Evolutionary conservation across 1,284 basidiomycete species (phyloP), one percentile per base, ranked within the genome.

Genomic region (Agroathelia rolfsii): DNA sequence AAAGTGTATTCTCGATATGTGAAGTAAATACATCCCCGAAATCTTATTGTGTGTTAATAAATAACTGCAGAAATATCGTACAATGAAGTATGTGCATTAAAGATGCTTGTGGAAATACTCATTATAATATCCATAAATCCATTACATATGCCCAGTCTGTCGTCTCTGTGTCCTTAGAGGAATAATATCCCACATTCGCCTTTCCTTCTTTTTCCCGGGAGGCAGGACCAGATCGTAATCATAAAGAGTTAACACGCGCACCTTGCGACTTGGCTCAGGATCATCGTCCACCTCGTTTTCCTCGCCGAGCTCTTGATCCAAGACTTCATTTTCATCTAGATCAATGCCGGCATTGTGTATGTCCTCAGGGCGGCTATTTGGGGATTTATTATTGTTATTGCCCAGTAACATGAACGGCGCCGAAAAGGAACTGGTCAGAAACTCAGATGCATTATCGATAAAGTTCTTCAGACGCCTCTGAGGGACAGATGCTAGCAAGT

Each of bases 241-340:
- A 5, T 49, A 44, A 11, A 60, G 40, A 4, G 52, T 51, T 3
- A 75, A 42, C 13, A 70, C 56, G 19, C 63, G 53, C 17, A 72
- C 56, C 12, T 49, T 43, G 20, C 72, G 55, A 10, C 53, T 39
- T 20, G 37, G 47, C 28, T 82, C 76, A 3, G 60, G 59, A 9
- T 77, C 76, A 49, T 87, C 77, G 46, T 87, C 83, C 3, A 73
- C 69, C 50, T 84, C 81, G 3, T 69, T 76, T 39, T 83, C 82
- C 49, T 81, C 79, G 4, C 69, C 72, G 14, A 75, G 66, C 35
- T 87, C 83, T 43, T 77, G 72, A 41, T 86, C 82, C 30, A 83
- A 48, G 9, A 85, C 64, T 43, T 87, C 83, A 40, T 83, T 71
- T 45, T 85, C 83, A 21, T 62, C 58, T 39, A 87, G 47, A 45